These are phyloP conservation scores for Candida pseudoviswanathii DNA, from an alignment of 1,139 yeast genomes.

Conservation along the genomic window DNA sequence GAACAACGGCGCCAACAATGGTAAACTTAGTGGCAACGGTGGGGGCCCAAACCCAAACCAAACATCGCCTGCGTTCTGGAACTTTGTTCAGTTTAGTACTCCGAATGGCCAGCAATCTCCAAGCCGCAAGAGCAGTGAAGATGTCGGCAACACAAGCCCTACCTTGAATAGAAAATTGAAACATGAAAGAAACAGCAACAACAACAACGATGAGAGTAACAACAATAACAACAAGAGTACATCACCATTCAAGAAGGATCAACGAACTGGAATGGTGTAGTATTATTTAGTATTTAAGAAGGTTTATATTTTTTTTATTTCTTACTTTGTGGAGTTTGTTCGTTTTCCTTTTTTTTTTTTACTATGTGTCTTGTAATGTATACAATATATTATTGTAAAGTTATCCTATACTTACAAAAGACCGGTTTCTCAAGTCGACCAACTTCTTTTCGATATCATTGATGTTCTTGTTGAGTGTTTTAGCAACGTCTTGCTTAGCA, in stretches of 20 bases:
- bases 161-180: conserved; percentile 35
- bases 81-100: conserved; percentile 74
- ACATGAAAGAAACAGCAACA: conserved; percentile 7
- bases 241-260: conserved; percentile 13
- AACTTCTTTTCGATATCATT: conserved; percentile 64
- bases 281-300: background rate
- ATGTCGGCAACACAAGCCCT: conserved; percentile 42
- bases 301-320: background rate
- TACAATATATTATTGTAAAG: background rate
- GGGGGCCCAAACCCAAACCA: conserved; percentile 32
- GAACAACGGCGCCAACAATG: background rate
- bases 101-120: conserved; percentile 55
- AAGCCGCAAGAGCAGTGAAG: conserved; percentile 40
- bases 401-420: conserved; percentile 12
- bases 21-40: conserved; percentile 1
- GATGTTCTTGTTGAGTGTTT: conserved; percentile 55
- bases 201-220: conserved; percentile 1
- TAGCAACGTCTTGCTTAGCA: conserved; percentile 51
- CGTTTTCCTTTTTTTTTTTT: background rate
- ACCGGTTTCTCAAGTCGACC: conserved; percentile 56
- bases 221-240: background rate
- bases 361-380: conserved; percentile 1
- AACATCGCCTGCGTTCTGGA: conserved; percentile 77
- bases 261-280: conserved; percentile 12
- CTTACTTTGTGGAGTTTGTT: background rate